Evolutionary conservation across 2,329 filamentous ascomycete genomes (phyloP), one percentile per base, ranked within the genome.

Genomic region (Colletotrichum sp.): DNA sequence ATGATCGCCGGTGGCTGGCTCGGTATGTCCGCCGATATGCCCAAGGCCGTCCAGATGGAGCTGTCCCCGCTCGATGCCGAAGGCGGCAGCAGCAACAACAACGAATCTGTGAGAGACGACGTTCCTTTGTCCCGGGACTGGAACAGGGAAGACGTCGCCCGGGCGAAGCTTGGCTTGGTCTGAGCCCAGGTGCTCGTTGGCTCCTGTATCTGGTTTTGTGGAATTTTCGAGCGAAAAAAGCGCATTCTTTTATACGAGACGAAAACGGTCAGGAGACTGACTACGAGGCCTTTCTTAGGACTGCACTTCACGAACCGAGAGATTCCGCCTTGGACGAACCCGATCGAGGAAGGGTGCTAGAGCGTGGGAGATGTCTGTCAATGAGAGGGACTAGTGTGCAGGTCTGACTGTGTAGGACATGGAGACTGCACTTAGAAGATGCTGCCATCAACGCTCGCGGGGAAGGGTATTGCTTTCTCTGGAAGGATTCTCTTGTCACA

Each of bases 1-100:
- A 70, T 74, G 36, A 34, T 77, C 3, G 75, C 52, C 2, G 78
- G 76, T 30, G 79, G 80, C 4, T 79, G 71, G 75, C 39, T 77
- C 3, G 67, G 64, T 34, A 76, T 74, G 60, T 49, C 34, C 52
- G 52, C 75, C 44, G 66, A 62, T 8, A 26, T 44, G 16, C 71
- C 75, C 10, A 69, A 69, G 49, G 26, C 52, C 15, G 52, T 67
- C 18, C 52, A 72, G 15, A 44, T 67, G 26, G 69, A 67, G n/a
- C 72, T 72, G 63, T 24, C 9, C 15, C 13, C 21, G 5, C 44
- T 12, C 62, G 69, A 75, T 30, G 10, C 55, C 52, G 72, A 67
- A 18, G 69, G 62, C 28, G 66, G 64, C 69, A 57, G 55, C 44
- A 67, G 39, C 10, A 72, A 62, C 69, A 57, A 64, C 44, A 67